Conservation (phyloP, 441 rosid species). For the Sinapis alba region DNA sequence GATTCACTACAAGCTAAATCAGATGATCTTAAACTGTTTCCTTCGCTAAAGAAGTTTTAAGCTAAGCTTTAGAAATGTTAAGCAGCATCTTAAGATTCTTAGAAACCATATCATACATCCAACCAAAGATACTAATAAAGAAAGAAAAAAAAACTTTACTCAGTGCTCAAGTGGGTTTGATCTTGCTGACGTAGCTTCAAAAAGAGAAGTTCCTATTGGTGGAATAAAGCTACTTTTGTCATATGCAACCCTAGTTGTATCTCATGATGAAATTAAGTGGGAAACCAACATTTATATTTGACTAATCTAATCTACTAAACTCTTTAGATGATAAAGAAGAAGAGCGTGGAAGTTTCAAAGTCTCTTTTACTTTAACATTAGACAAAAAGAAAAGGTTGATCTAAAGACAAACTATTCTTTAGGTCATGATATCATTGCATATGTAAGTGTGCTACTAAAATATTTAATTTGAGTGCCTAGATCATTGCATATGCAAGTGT, state of each 20-base stretch:
- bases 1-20: background rate
- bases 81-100: background rate
- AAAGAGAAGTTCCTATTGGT: conserved; percentile 28
- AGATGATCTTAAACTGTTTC: background rate
- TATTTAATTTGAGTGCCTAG: too few relatives aligned
- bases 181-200: conserved; percentile 17
- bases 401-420: conserved; percentile 15
- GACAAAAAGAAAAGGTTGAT: conserved; percentile 6
- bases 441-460: background rate
- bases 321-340: conserved; percentile 19
- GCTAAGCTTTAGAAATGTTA: background rate
- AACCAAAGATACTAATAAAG: conserved; percentile 2
- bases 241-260: conserved; percentile 29
- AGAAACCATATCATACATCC: background rate
- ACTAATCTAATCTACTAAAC: conserved; percentile 17
- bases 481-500: background rate
- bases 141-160: background rate
- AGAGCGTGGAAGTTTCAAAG: conserved; percentile 30
- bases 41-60: background rate
- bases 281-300: conserved; percentile 25
- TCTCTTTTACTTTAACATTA: conserved; percentile 6
- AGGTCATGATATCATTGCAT: background rate
- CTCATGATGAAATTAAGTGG: conserved; percentile 30
- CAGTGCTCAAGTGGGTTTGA: conserved; percentile 30
- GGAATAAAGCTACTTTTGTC: conserved; percentile 21